Percentiles rank a stretch among this genome's conserved stretches.
Evolutionary conservation across 2,329 filamentous ascomycete species (phyloP).

Genomic region (Penicillium sp.): DNA sequence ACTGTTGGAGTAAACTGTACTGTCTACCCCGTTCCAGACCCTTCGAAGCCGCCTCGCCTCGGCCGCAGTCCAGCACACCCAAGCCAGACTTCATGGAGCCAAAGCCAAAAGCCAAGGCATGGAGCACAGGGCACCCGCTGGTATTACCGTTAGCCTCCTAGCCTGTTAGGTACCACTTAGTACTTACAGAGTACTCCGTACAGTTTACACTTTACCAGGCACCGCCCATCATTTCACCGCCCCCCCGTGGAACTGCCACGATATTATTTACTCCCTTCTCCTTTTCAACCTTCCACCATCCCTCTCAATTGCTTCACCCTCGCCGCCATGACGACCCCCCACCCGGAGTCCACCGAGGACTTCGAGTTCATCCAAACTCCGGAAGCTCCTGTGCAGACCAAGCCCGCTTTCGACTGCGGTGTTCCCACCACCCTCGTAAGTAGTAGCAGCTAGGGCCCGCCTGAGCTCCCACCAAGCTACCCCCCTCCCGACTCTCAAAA

Average conservation of each 20-base stretch:
- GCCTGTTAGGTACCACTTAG: too few species aligned
- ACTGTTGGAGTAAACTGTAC: neutral
- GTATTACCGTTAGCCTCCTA: too few species aligned
- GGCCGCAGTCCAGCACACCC: neutral
- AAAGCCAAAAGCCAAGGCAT: neutral
- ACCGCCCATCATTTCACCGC: conserved; percentile 19
- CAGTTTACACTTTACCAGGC: conserved; percentile 2
- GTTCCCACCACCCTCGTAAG: conserved; percentile 64
- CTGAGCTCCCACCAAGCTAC: conserved; percentile 13
- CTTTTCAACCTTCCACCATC: conserved; percentile 20
- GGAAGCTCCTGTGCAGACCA: conserved; percentile 54
- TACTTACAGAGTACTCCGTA: too few species aligned
- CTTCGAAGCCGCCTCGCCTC: conserved; percentile 2
- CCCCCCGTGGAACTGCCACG: conserved; percentile 25
- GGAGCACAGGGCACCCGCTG: neutral
- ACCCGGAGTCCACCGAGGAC: conserved; percentile 51
- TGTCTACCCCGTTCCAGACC: neutral
- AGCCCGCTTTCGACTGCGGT: conserved; percentile 59
- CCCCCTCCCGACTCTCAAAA: neutral
- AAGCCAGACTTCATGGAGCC: too few species aligned
- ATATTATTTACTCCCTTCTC: conserved; percentile 27
- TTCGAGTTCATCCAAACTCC: conserved; percentile 63
- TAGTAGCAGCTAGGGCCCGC: conserved; percentile 17
- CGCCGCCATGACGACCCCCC: conserved; percentile 42
- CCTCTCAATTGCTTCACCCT: conserved; percentile 31